phyloP scores from a whole-genome alignment of 768 basidiomycete genomes.

The Psilocybe sp. region DNA sequence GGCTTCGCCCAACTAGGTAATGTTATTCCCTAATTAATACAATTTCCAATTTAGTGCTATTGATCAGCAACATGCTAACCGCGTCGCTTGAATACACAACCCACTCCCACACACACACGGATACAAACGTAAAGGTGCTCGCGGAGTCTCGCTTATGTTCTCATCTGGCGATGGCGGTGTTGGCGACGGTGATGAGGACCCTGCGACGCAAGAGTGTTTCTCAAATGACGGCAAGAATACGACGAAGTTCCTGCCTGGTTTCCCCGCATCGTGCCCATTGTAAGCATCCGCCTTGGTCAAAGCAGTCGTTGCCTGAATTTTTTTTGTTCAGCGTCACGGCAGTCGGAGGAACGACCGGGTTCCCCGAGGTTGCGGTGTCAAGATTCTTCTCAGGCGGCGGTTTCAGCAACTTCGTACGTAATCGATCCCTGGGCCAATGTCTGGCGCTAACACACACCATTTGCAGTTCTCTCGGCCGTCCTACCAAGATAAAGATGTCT shows the following conservation, averaged over 20 bases:
- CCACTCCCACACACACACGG: neutral
- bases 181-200: slow-evolving; percentile 57
- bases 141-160: slow-evolving; percentile 65
- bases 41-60: too few species aligned
- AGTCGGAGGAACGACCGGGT: slow-evolving; percentile 60
- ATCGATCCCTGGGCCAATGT: too few species aligned
- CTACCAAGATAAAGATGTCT: slow-evolving; percentile 50
- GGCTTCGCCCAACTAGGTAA: slow-evolving; percentile 61
- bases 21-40: too few species aligned
- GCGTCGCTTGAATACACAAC: neutral
- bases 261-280: slow-evolving; percentile 64
- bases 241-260: slow-evolving; percentile 52
- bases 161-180: slow-evolving; percentile 69
- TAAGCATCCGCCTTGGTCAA: too few species aligned
- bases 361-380: slow-evolving; percentile 58
- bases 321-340: slow-evolving; percentile 54
- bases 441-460: neutral
- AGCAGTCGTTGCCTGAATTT: neutral
- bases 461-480: slow-evolving; percentile 48
- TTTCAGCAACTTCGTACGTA: slow-evolving; percentile 64
- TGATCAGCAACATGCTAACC: too few species aligned
- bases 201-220: slow-evolving; percentile 49
- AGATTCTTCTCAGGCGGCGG: slow-evolving; percentile 65
- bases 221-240: slow-evolving; percentile 57
- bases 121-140: slow-evolving; percentile 40